Percentiles rank a stretch among this genome's conserved stretches.
These are phyloP conservation scores for Juglanconis sp. DNA, from an alignment of 2,329 filamentous ascomycete genomes.

Conservation along the genomic window DNA sequence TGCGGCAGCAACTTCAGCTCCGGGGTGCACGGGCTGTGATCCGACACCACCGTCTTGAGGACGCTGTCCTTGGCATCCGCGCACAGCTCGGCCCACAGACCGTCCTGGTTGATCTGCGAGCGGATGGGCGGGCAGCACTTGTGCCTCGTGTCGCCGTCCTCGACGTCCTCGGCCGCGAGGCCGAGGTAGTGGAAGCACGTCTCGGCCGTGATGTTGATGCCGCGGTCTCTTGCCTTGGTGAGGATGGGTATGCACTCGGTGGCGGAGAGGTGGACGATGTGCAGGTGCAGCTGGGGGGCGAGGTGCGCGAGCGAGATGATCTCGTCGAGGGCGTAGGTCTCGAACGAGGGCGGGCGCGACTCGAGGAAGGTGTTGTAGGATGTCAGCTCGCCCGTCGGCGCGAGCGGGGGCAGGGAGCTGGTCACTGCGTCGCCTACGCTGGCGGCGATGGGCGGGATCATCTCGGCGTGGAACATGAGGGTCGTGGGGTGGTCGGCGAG, in stretches of 20 bases:
- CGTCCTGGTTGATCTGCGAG: constrained; percentile 74
- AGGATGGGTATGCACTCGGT: constrained; percentile 82
- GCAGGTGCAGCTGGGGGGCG: constrained; percentile 78
- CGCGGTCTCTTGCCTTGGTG: constrained; percentile 65
- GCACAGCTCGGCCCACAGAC: constrained; percentile 79
- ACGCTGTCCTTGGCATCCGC: constrained; percentile 62
- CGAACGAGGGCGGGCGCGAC: constrained; percentile 83
- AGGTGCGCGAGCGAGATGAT: constrained; percentile 78
- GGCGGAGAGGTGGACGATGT: constrained; percentile 93
- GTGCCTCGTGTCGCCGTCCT: constrained; percentile 82
- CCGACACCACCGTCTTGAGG: constrained; percentile 87
- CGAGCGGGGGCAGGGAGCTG: constrained; percentile 63
- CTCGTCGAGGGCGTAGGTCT: constrained; percentile 85
- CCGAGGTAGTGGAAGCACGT: constrained; percentile 95
- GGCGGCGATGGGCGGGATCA: constrained; percentile 82
- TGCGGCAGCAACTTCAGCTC: constrained; percentile 84
- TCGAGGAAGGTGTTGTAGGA: constrained; percentile 88
- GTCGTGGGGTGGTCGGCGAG: constrained; percentile 81
- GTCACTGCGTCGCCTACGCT: constrained; percentile 78
- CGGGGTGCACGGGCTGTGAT: constrained; percentile 95
- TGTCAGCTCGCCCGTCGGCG: constrained; percentile 68
- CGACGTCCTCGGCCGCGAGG: constrained; percentile 76
- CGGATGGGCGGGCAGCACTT: constrained; percentile 96
- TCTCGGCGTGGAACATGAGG: constrained; percentile 98
- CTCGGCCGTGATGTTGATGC: constrained; percentile 86